These are phyloP conservation scores for Cytidiella melzeri DNA, from an alignment of 768 basidiomycete species.

Conservation along the genomic window DNA sequence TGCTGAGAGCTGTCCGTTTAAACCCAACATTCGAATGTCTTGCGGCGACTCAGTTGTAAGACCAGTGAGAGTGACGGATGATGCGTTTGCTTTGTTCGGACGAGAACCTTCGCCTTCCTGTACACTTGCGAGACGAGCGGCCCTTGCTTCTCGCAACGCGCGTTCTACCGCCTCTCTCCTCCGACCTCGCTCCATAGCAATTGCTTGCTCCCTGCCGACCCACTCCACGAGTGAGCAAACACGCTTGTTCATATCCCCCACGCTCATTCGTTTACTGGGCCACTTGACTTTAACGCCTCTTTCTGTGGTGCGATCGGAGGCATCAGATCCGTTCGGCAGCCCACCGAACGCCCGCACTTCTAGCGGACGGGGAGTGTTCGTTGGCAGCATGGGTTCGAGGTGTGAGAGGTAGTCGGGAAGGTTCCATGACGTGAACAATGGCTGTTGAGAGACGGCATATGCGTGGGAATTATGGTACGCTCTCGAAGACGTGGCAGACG, in stretches of 20 bases:
- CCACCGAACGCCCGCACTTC: constrained; percentile 53
- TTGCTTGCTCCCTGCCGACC: constrained; percentile 86
- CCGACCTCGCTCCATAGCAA: constrained; percentile 62
- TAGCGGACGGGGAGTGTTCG: constrained; percentile 66
- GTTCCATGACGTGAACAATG: constrained; percentile 80
- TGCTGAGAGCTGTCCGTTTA: background rate
- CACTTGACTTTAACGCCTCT: constrained; percentile 86
- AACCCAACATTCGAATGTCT: constrained; percentile 9
- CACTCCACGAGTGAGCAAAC: constrained; percentile 87
- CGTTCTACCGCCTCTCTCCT: constrained; percentile 63
- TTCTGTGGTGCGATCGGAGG: constrained; percentile 57
- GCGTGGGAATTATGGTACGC: constrained; percentile 77
- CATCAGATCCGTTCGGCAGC: constrained; percentile 40
- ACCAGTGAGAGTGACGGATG: constrained; percentile 30
- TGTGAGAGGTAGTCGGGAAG: constrained; percentile 91
- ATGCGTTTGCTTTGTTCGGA: constrained; percentile 20
- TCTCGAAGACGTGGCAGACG: constrained; percentile 36
- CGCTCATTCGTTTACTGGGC: constrained; percentile 91
- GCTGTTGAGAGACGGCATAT: constrained; percentile 73
- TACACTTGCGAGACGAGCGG: constrained; percentile 1
- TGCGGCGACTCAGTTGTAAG: constrained; percentile 14
- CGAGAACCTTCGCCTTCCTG: background rate
- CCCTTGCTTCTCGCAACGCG: constrained; percentile 33
- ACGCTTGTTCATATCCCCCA: constrained; percentile 97
- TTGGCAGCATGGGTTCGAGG: constrained; percentile 78